A percentile compares a stretch with the other conserved stretches of the same genome.
Conservation (phyloP, 2,329 filamentous ascomycete species). For the Ilyonectria mors-panacis region DNA sequence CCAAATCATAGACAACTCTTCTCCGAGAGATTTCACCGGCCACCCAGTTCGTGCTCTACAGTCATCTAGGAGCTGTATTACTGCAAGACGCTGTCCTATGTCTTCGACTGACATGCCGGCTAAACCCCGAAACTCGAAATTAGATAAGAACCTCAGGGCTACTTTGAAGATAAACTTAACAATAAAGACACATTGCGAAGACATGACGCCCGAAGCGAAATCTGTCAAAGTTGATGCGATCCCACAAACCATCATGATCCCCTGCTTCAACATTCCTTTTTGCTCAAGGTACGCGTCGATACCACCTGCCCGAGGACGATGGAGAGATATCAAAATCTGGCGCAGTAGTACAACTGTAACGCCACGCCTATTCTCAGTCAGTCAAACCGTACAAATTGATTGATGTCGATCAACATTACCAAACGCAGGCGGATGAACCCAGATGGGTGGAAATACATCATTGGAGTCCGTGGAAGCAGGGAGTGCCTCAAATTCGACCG, state of each 20-base stretch:
- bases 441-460: conserved; percentile 59
- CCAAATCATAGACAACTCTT: conserved; percentile 9
- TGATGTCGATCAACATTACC: conserved; percentile 39
- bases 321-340: conserved; percentile 62
- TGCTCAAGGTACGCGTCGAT: conserved; percentile 59
- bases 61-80: conserved; percentile 5
- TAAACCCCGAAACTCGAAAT: not conserved
- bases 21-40: conserved; percentile 9
- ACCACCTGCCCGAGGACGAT: conserved; percentile 38
- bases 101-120: conserved; percentile 20
- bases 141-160: too few relatives aligned
- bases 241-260: conserved; percentile 58
- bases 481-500: conserved; percentile 57
- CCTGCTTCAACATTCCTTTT: conserved; percentile 40
- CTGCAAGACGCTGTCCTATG: not conserved
- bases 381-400: conserved; percentile 24
- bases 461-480: conserved; percentile 46
- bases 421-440: conserved; percentile 64
- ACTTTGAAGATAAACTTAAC: conserved; percentile 2
- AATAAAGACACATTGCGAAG: conserved; percentile 57
- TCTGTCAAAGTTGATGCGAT: conserved; percentile 61
- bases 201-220: conserved; percentile 57
- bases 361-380: conserved; percentile 55
- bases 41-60: conserved; percentile 14
- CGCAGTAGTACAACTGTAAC: conserved; percentile 66